phyloP scores from a whole-genome alignment of 192 early-diverging fungal genomes.

The Pilobolus umbonatus region DNA sequence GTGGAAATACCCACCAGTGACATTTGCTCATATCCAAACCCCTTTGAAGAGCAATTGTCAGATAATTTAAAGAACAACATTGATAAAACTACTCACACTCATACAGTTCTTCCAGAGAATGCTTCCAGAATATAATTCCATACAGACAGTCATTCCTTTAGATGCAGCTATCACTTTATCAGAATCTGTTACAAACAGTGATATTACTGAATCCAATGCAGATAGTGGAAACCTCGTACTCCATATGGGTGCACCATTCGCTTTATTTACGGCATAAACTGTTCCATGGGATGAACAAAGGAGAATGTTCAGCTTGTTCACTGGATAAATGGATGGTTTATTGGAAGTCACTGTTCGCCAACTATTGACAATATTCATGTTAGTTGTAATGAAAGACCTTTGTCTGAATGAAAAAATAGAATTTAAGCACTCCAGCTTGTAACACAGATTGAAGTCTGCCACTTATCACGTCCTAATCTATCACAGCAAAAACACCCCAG shows the following conservation, averaged over 20 bases:
- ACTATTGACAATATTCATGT: no score
- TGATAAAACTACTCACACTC: background rate
- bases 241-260: background rate
- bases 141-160: background rate
- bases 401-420: no score
- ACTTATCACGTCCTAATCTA: no score
- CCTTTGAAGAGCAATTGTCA: background rate
- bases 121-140: background rate
- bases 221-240: background rate
- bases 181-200: constrained; percentile 1
- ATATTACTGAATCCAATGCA: background rate
- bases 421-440: no score
- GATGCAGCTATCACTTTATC: background rate
- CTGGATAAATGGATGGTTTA: background rate
- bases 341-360: no score
- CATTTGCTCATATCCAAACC: constrained; percentile 1
- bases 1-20: background rate
- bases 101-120: constrained; percentile 1
- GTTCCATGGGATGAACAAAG: constrained; percentile 1
- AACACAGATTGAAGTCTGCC: no score
- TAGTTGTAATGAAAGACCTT: no score
- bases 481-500: no score
- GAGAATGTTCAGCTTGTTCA: background rate
- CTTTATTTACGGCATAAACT: constrained; percentile 1
- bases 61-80: background rate